Evolutionary conservation across 2,329 filamentous ascomycete genomes (phyloP).

Genomic region (Talaromyces sp.): DNA sequence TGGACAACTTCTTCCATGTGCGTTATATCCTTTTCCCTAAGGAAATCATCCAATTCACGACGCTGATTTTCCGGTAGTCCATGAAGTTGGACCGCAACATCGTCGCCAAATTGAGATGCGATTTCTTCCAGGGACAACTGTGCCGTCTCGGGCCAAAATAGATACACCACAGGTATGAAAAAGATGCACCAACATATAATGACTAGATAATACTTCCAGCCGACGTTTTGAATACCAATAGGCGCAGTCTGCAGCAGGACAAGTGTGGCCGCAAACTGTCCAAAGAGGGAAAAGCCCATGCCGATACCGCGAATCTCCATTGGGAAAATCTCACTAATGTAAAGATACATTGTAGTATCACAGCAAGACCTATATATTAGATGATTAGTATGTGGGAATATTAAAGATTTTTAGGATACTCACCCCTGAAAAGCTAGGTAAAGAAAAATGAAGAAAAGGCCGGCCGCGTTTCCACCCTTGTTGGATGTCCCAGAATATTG

Average conservation of each 20-base stretch:
- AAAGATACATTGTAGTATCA: conserved; percentile 46
- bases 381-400: background rate
- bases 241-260: conserved; percentile 47
- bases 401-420: conserved; percentile 17
- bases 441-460: conserved; percentile 1
- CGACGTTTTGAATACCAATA: conserved; percentile 40
- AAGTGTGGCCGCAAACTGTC: conserved; percentile 47
- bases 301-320: conserved; percentile 50
- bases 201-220: conserved; percentile 50
- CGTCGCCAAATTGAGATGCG: conserved; percentile 46
- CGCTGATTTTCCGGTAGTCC: conserved; percentile 40
- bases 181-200: conserved; percentile 43
- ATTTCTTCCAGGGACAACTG: conserved; percentile 45
- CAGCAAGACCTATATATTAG: conserved; percentile 33
- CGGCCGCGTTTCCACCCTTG: conserved; percentile 23
- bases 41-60: conserved; percentile 17
- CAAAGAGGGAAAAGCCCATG: conserved; percentile 50
- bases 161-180: conserved; percentile 42
- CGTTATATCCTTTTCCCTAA: conserved; percentile 3
- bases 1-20: conserved; percentile 1
- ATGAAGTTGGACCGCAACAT: conserved; percentile 45
- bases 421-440: conserved; percentile 47
- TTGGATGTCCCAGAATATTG: conserved; percentile 36
- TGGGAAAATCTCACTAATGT: conserved; percentile 45
- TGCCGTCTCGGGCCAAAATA: conserved; percentile 43